These are phyloP conservation scores for Chlamydomonas sp. DNA, from an alignment of 139 green algal genomes.

Conservation along the genomic window DNA sequence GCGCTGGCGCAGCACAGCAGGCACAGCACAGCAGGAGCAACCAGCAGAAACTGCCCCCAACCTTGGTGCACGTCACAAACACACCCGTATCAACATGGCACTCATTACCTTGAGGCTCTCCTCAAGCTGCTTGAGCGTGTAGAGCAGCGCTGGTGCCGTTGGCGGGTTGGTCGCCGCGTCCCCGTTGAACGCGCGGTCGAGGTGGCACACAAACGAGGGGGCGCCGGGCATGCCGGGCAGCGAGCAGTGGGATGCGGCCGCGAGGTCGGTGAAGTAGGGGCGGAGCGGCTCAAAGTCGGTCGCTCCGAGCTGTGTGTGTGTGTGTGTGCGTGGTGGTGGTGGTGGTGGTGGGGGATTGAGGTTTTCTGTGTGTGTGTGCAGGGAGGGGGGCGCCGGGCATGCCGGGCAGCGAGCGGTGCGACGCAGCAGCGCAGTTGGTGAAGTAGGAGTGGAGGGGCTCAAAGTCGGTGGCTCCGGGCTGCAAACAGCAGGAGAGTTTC, in stretches of 20 bases:
- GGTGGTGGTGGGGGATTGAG: too few species aligned
- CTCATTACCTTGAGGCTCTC: conserved; percentile 50
- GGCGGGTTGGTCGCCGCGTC: conserved; percentile 51
- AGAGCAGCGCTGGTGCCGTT: conserved; percentile 61
- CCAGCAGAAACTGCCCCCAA: too few species aligned
- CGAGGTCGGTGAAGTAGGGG: conserved; percentile 78
- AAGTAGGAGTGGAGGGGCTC: conserved; percentile 80
- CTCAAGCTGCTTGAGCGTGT: conserved; percentile 63
- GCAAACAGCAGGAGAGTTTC: too few species aligned
- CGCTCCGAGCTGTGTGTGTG: conserved; percentile 93
- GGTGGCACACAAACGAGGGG: conserved; percentile 44
- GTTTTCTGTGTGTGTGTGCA: too few species aligned
- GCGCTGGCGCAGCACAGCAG: too few species aligned
- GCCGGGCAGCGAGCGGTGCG: conserved; percentile 56
- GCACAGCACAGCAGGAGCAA: too few species aligned
- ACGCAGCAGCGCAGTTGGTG: conserved; percentile 70
- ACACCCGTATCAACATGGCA: too few species aligned
- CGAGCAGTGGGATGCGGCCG: conserved; percentile 50
- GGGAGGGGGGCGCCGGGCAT: conserved; percentile 53
- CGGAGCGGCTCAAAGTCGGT: conserved; percentile 82
- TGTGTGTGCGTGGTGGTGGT: too few species aligned
- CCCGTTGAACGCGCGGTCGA: conserved; percentile 68
- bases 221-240: conserved; percentile 61
- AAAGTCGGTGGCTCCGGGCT: conserved; percentile 85
- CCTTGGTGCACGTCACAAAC: too few species aligned